Conservation (phyloP, 1,284 basidiomycete species). For the Fomitopsis palustris region DNA sequence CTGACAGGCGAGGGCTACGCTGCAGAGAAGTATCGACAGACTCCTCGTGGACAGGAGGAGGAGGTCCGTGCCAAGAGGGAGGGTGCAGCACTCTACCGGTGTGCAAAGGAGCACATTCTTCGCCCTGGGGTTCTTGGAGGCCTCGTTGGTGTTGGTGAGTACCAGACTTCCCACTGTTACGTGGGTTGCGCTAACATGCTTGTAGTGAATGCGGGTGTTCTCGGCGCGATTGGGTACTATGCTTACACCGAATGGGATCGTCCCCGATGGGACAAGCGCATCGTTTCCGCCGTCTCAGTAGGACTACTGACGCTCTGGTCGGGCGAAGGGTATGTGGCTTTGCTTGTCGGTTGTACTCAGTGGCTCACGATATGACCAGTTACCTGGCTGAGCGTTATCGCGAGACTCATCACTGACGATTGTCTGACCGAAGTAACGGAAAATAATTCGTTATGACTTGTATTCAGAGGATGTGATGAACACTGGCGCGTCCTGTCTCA, state of each 20-base stretch:
- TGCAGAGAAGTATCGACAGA: slow-evolving; percentile 61
- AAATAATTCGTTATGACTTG: neutral
- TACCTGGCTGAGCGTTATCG: slow-evolving; percentile 31
- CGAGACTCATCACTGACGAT: slow-evolving; percentile 10
- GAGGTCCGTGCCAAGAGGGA: slow-evolving; percentile 58
- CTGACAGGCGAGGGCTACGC: slow-evolving; percentile 62
- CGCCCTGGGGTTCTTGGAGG: slow-evolving; percentile 69
- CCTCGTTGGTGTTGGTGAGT: slow-evolving; percentile 60
- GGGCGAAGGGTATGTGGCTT: slow-evolving; percentile 60
- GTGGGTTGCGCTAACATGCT: neutral
- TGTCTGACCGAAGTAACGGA: neutral
- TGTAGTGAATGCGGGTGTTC: slow-evolving; percentile 64
- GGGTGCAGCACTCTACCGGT: slow-evolving; percentile 57
- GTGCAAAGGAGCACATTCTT: slow-evolving; percentile 57
- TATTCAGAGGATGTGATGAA: neutral
- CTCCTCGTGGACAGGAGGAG: slow-evolving; percentile 55
- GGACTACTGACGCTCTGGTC: slow-evolving; percentile 66
- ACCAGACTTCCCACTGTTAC: neutral
- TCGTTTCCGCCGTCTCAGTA: slow-evolving; percentile 60
- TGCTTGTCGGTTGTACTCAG: neutral
- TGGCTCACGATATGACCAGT: slow-evolving; percentile 13
- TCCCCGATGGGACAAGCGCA: slow-evolving; percentile 66
- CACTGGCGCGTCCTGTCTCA: neutral
- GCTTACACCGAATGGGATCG: slow-evolving; percentile 69
- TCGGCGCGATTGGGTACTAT: slow-evolving; percentile 68